These are phyloP conservation scores for Syncephalis fuscata DNA, from an alignment of 371 early-diverging fungal species.

Conservation along the genomic window DNA sequence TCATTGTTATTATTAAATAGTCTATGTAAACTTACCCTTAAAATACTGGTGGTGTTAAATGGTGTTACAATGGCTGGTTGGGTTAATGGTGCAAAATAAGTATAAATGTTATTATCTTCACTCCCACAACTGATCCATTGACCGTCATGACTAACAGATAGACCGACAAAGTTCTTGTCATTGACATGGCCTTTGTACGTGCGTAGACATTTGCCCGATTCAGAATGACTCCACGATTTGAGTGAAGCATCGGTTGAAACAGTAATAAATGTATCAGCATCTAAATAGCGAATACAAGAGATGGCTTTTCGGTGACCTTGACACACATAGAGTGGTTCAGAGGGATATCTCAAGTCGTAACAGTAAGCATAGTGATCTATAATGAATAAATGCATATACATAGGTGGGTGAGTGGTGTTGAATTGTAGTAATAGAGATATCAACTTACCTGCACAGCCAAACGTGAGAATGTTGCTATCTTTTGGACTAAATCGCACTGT, in stretches of 20 bases:
- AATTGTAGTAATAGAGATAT: conserved; percentile 8
- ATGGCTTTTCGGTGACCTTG: conserved; percentile 42
- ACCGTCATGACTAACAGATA: conserved; percentile 49
- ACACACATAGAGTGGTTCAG: conserved; percentile 43
- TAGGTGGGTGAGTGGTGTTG: too few species aligned
- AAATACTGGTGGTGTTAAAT: conserved; percentile 49
- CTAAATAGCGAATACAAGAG: conserved; percentile 51
- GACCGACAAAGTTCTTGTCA: conserved; percentile 91
- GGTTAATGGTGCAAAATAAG: conserved; percentile 53
- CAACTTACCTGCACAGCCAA: conserved; percentile 64
- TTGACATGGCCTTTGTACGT: conserved; percentile 74
- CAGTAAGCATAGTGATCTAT: conserved; percentile 74
- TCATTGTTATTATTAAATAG: not conserved
- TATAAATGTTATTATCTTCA: conserved; percentile 72
- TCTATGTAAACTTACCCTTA: conserved; percentile 25
- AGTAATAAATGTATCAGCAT: conserved; percentile 24
- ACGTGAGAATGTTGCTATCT: conserved; percentile 48
- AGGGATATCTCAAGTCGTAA: conserved; percentile 65
- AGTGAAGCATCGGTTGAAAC: conserved; percentile 86
- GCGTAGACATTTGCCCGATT: conserved; percentile 8
- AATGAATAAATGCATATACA: conserved; percentile 1
- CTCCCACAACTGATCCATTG: conserved; percentile 86
- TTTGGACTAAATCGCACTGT: conserved; percentile 81
- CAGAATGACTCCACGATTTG: conserved; percentile 44
- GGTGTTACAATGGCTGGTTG: conserved; percentile 49